phyloP scores from a whole-genome alignment of 768 basidiomycete species.

The Punctularia strigosozonata region DNA sequence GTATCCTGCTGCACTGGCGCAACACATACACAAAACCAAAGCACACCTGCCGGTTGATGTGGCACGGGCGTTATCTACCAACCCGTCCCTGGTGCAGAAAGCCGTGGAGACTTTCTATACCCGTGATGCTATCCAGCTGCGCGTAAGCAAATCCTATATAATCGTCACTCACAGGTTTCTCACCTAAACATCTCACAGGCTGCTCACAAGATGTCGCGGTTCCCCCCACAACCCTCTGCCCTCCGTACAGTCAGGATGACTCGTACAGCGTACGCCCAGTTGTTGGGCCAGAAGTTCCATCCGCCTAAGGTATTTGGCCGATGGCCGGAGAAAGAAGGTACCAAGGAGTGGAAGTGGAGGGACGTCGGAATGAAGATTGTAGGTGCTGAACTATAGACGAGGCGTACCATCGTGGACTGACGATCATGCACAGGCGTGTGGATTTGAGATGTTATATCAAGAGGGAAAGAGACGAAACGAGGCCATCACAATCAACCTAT shows the following conservation, averaged over 20 bases:
- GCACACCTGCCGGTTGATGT: conserved; percentile 75
- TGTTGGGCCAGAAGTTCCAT: conserved; percentile 84
- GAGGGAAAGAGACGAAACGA: conserved; percentile 58
- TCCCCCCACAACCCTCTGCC: conserved; percentile 60
- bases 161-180: background rate
- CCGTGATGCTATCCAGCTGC: conserved; percentile 79
- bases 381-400: too few species aligned
- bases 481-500: conserved; percentile 23
- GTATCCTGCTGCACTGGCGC: conserved; percentile 55
- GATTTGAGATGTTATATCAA: conserved; percentile 94
- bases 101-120: conserved; percentile 93
- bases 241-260: conserved; percentile 67
- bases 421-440: conserved; percentile 74
- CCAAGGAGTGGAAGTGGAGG: conserved; percentile 62
- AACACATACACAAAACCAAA: conserved; percentile 67
- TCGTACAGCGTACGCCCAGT: conserved; percentile 87
- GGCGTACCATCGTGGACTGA: too few species aligned
- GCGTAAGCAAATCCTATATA: conserved; percentile 38
- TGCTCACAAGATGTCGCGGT: conserved; percentile 83
- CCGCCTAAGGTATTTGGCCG: conserved; percentile 83
- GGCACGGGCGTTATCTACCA: conserved; percentile 51
- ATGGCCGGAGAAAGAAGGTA: conserved; percentile 51
- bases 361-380: conserved; percentile 94
- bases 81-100: conserved; percentile 68
- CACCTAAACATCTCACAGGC: conserved; percentile 33